Evolutionary conservation across 768 basidiomycete species (phyloP), one percentile per base, ranked within the genome.

Genomic region (Naganishia vishniacii): DNA sequence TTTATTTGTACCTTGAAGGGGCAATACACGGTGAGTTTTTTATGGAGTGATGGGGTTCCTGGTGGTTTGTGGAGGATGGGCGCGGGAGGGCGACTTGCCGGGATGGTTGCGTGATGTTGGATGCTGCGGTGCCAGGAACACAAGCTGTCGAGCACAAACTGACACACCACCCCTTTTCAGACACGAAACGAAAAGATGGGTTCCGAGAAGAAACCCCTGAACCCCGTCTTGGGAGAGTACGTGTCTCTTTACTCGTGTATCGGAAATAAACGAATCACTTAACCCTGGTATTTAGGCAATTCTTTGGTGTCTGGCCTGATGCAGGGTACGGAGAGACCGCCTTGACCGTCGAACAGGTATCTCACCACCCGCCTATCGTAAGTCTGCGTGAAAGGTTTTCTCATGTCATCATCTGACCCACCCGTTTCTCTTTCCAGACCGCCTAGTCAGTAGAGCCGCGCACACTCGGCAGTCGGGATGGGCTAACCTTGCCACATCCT

Each of bases 171-270:
- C 8, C 48, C 1, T 65, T 18, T 6, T 44, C 76, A 97, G 44
- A 90, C 90, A 18, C 82, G 93, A 51, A 97, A 97, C 71, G 92
- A 95, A 79, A 86, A 86, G 67, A 87, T 91, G 85, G 94, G 94
- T 15, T 91, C 89, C 0, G 93, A 98, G 83, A 98, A 98, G 82
- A 98, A 98, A 91, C 94, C 94, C 16, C 82, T 99, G 61, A 99
- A 99, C 74, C 94, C 94, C 34, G 91, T 90, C 11, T 86, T 95
- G 16, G 91, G 91, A 78, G 91, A 76, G 69, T 64, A 68, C 49
- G 67, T 66, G 11, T 26, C 16, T 34, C 16, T 46, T 20, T 20
- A n/a, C 41, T 31, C 32, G 1, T 1, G 3, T 11, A 18, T 28
- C 67, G 59, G 18, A 61, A 62, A 53, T 67, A 62, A 37, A 69